Conservation (phyloP, 2,329 filamentous ascomycete genomes). For the Talaromyces pinophilus region DNA sequence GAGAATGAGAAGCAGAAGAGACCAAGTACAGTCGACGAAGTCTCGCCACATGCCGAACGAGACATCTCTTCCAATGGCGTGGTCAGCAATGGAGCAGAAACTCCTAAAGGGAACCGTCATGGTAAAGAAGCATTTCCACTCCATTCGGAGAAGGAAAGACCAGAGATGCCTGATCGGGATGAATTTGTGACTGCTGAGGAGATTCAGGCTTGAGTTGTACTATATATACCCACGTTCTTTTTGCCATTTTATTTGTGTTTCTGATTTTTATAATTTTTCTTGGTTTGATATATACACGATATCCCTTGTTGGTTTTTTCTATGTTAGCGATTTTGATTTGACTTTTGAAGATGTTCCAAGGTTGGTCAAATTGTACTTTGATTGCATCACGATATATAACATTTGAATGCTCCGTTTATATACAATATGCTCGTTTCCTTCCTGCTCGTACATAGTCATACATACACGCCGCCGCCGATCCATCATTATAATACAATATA, state of each 20-base stretch:
- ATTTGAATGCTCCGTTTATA: not conserved
- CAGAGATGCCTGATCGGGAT: constrained; percentile 34
- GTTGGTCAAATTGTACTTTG: not conserved
- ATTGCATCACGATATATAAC: not conserved
- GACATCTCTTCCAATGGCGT: not conserved
- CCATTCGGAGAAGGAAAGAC: constrained; percentile 21
- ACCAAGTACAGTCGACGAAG: constrained; percentile 1
- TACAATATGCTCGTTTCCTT: not conserved
- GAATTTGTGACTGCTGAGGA: constrained; percentile 35
- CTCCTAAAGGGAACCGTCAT: not conserved
- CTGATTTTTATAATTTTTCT: not conserved
- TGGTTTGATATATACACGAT: constrained; percentile 5
- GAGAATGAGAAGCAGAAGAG: not conserved
- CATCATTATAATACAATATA: not conserved
- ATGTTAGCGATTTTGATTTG: not conserved
- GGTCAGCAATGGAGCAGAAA: not conserved
- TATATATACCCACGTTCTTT: not conserved
- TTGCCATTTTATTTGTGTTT: not conserved
- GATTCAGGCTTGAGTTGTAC: not conserved
- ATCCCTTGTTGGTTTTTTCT: not conserved
- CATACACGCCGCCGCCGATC: not conserved
- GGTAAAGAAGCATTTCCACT: not conserved
- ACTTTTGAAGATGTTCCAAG: not conserved
- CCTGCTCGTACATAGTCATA: not conserved
- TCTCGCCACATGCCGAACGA: not conserved